These are phyloP conservation scores for Nemania serpens DNA, from an alignment of 2,329 filamentous ascomycete genomes.

Conservation along the genomic window DNA sequence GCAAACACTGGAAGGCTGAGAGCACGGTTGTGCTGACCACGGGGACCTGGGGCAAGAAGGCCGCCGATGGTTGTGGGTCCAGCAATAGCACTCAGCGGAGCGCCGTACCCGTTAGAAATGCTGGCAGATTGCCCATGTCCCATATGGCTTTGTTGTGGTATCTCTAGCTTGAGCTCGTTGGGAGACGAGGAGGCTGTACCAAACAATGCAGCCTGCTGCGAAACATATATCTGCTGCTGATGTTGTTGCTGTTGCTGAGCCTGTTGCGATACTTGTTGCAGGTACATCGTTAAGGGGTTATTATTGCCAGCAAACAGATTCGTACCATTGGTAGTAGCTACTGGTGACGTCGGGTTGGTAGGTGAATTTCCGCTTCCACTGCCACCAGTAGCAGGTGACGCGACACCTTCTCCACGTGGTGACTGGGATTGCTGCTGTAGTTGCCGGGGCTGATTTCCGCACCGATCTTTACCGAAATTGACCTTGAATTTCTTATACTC, in stretches of 20 bases:
- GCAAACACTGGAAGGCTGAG: slow-evolving; percentile 82
- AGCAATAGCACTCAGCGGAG: slow-evolving; percentile 55
- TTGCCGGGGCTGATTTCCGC: slow-evolving; percentile 93
- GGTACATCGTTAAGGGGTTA: slow-evolving; percentile 92
- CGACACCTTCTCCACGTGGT: slow-evolving; percentile 65
- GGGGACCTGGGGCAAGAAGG: slow-evolving; percentile 70
- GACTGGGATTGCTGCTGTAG: slow-evolving; percentile 70
- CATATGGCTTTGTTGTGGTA: slow-evolving; percentile 64
- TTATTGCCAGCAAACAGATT: slow-evolving; percentile 80
- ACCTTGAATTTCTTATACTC: slow-evolving; percentile 99
- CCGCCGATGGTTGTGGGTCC: slow-evolving; percentile 74
- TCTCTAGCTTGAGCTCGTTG: slow-evolving; percentile 61
- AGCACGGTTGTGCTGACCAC: slow-evolving; percentile 73
- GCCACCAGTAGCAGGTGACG: slow-evolving; percentile 63
- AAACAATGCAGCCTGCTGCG: slow-evolving; percentile 82
- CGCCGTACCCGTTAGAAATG: slow-evolving; percentile 65
- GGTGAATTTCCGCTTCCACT: slow-evolving; percentile 63
- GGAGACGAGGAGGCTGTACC: slow-evolving; percentile 68
- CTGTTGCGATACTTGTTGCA: slow-evolving; percentile 79
- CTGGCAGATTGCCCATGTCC: slow-evolving; percentile 69
- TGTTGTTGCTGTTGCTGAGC: slow-evolving; percentile 76
- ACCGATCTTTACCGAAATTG: slow-evolving; percentile 98
- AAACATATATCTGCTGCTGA: slow-evolving; percentile 71
- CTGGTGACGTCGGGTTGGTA: slow-evolving; percentile 60
- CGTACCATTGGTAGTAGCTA: slow-evolving; percentile 53